phyloP scores from a whole-genome alignment of 768 basidiomycete genomes.

The Cyclocybe aegerita region DNA sequence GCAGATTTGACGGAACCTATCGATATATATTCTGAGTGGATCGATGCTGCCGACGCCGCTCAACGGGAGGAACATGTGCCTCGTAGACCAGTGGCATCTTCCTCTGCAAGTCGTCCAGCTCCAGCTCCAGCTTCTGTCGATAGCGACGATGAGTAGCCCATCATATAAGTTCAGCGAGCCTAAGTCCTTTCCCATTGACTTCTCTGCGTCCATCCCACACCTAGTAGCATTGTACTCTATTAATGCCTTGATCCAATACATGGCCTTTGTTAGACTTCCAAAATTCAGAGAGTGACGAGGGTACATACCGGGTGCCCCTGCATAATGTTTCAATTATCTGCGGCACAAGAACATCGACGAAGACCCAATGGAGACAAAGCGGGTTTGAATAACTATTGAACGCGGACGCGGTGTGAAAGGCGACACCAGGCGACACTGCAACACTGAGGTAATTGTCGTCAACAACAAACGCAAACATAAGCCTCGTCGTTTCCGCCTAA shows the following conservation, averaged over 20 bases:
- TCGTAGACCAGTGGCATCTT: constrained; percentile 59
- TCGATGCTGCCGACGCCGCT: constrained; percentile 84
- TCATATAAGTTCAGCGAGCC: background rate
- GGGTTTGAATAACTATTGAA: too few relatives aligned
- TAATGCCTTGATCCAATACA: too few relatives aligned
- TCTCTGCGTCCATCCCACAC: too few relatives aligned
- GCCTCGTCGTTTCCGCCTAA: constrained; percentile 6
- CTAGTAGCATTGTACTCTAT: too few relatives aligned
- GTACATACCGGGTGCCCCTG: too few relatives aligned
- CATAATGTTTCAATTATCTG: too few relatives aligned
- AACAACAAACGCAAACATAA: constrained; percentile 20
- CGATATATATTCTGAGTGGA: constrained; percentile 92
- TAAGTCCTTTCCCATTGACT: background rate
- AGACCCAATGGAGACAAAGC: too few relatives aligned
- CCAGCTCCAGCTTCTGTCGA: constrained; percentile 41
- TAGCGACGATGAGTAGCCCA: constrained; percentile 47
- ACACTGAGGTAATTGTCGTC: background rate
- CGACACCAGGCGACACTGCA: too few relatives aligned
- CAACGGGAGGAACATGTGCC: constrained; percentile 57
- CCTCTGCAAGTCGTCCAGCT: constrained; percentile 43
- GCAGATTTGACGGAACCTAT: constrained; percentile 84
- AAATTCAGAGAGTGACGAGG: too few relatives aligned
- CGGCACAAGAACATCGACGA: too few relatives aligned
- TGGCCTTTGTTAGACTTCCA: too few relatives aligned
- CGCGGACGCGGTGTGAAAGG: too few relatives aligned